phyloP scores from a whole-genome alignment of 768 basidiomycete genomes.

The Cytidiella melzeri region DNA sequence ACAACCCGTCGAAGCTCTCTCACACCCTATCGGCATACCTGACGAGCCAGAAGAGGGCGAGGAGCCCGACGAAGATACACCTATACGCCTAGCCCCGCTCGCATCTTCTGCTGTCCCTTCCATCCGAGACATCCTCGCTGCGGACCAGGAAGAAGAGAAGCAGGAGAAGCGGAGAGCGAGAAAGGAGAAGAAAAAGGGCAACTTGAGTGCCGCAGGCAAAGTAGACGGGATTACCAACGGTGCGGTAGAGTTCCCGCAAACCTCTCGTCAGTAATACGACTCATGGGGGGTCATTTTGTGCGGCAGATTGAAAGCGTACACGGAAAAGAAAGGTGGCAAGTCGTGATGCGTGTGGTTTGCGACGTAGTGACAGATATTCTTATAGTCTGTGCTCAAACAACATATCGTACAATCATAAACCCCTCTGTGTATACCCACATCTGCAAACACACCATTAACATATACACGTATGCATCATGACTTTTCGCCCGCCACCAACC shows the following conservation, averaged over 20 bases:
- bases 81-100: conserved; percentile 64
- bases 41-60: conserved; percentile 33
- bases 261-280: too few relatives aligned
- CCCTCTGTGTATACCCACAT: too few relatives aligned
- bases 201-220: conserved; percentile 38
- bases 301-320: conserved; percentile 26
- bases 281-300: too few relatives aligned
- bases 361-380: too few relatives aligned
- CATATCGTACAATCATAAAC: too few relatives aligned
- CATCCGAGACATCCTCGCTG: conserved; percentile 74
- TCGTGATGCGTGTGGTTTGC: too few relatives aligned
- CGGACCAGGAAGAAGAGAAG: conserved; percentile 62
- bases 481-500: conserved; percentile 11
- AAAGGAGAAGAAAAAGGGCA: conserved; percentile 60
- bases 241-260: conserved; percentile 28
- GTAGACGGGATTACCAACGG: conserved; percentile 54
- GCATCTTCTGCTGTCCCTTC: conserved; percentile 78
- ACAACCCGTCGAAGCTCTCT: neutral
- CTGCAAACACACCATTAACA: too few relatives aligned
- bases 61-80: conserved; percentile 38
- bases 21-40: too few relatives aligned
- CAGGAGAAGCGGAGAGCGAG: conserved; percentile 63
- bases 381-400: too few relatives aligned
- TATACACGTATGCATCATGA: too few relatives aligned
- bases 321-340: conserved; percentile 23